Percentiles rank a stretch among this genome's conserved stretches.
These are phyloP conservation scores for Candida orba DNA, from an alignment of 805 yeast genomes.

Conservation along the genomic window DNA sequence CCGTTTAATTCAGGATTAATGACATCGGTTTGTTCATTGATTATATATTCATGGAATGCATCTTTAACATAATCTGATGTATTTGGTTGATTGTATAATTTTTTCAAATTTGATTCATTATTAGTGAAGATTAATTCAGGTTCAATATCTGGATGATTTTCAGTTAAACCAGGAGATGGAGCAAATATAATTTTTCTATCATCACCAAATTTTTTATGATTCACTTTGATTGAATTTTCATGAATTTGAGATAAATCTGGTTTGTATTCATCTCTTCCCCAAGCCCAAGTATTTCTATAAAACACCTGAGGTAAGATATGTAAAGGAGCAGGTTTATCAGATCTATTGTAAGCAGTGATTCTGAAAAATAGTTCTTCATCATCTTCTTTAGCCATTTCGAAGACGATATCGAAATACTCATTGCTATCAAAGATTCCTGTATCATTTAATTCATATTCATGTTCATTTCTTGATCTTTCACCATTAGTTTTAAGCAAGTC, in stretches of 20 bases:
- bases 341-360: slow-evolving; percentile 81
- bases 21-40: slow-evolving; percentile 49
- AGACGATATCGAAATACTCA: slow-evolving; percentile 76
- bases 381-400: slow-evolving; percentile 84
- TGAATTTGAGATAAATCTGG: slow-evolving; percentile 41
- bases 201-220: slow-evolving; percentile 64
- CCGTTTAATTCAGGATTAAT: slow-evolving; percentile 68
- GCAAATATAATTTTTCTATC: slow-evolving; percentile 58
- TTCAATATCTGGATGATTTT: slow-evolving; percentile 54
- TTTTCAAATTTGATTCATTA: slow-evolving; percentile 73
- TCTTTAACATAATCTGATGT: slow-evolving; percentile 67
- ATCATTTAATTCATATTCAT: slow-evolving; percentile 78
- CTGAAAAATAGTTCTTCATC: slow-evolving; percentile 76
- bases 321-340: slow-evolving; percentile 78
- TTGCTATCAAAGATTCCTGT: slow-evolving; percentile 61
- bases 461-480: slow-evolving; percentile 55
- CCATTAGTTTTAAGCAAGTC: slow-evolving; percentile 62
- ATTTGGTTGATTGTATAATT: slow-evolving; percentile 49
- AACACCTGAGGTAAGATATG: slow-evolving; percentile 80
- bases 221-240: slow-evolving; percentile 45
- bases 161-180: slow-evolving; percentile 73
- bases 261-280: slow-evolving; percentile 56
- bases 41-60: slow-evolving; percentile 81
- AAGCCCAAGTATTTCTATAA: slow-evolving; percentile 89
- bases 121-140: slow-evolving; percentile 80